These are phyloP conservation scores for Aspergillus biplanus DNA, from an alignment of 495 filamentous ascomycete genomes.

Conservation along the genomic window DNA sequence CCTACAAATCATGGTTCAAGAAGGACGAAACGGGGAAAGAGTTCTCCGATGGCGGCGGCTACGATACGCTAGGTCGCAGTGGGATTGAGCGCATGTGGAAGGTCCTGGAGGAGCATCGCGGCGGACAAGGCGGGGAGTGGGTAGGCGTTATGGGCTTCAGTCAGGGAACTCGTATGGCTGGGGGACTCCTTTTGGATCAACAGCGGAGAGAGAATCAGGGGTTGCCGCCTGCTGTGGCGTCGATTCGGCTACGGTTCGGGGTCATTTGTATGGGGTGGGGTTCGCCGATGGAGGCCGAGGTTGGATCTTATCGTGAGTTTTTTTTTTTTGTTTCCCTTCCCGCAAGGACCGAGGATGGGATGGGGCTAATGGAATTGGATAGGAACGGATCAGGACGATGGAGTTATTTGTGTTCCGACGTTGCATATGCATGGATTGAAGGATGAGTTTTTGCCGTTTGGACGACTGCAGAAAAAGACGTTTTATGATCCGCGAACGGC, in stretches of 20 bases:
- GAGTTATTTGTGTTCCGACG: conserved; percentile 48
- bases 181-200: conserved; percentile 48
- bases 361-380: background rate
- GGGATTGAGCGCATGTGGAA: conserved; percentile 27
- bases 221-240: background rate
- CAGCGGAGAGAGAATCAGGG: conserved; percentile 46
- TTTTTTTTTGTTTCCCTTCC: background rate
- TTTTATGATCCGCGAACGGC: conserved; percentile 51
- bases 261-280: conserved; percentile 40
- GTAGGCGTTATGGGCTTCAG: conserved; percentile 58
- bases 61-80: conserved; percentile 20
- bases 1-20: conserved; percentile 56
- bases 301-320: conserved; percentile 16
- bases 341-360: background rate
- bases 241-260: conserved; percentile 23
- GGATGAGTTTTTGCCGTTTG: conserved; percentile 57
- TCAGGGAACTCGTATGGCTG: conserved; percentile 62
- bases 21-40: conserved; percentile 55
- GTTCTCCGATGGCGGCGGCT: conserved; percentile 31
- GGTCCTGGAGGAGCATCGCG: conserved; percentile 43
- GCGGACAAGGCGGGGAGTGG: conserved; percentile 55
- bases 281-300: conserved; percentile 24
- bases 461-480: conserved; percentile 50
- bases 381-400: background rate
- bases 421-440: conserved; percentile 65